Evolutionary conservation across 306 rosid species (phyloP).

Genomic region (Cucurbita pepo): DNA sequence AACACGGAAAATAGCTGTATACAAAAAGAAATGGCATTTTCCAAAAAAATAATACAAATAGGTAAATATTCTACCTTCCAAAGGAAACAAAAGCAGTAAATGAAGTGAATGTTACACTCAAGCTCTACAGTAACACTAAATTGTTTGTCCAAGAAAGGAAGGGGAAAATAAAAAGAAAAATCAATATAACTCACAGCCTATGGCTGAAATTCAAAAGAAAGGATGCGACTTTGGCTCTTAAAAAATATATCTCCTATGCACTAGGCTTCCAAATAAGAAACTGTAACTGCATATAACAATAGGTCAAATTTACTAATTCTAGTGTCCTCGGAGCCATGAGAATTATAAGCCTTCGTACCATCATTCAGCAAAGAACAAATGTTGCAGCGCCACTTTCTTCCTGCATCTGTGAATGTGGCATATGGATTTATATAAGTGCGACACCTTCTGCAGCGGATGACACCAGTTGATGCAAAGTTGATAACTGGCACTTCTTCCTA

Average conservation of each 20-base stretch:
- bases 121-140: neutral
- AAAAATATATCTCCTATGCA: neutral
- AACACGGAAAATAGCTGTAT: neutral
- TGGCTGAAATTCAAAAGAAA: neutral
- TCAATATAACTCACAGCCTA: neutral
- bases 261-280: neutral
- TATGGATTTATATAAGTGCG: constrained; percentile 90
- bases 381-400: constrained; percentile 95
- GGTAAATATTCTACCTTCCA: neutral
- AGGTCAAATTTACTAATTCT: neutral
- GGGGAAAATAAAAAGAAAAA: constrained; percentile 1
- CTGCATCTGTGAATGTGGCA: constrained; percentile 84
- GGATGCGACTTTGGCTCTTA: neutral
- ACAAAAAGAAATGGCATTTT: neutral
- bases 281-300: neutral
- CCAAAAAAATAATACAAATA: neutral
- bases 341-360: constrained; percentile 32
- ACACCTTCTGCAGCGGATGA: constrained; percentile 95
- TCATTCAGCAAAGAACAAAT: constrained; percentile 83
- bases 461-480: constrained; percentile 63
- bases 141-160: neutral
- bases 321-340: neutral
- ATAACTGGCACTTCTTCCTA: constrained; percentile 94
- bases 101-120: neutral
- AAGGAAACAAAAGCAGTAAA: neutral